Percentiles rank a stretch among this genome's conserved stretches.
phyloP scores from a whole-genome alignment of 768 basidiomycete species.

The Tricholoma sp. region DNA sequence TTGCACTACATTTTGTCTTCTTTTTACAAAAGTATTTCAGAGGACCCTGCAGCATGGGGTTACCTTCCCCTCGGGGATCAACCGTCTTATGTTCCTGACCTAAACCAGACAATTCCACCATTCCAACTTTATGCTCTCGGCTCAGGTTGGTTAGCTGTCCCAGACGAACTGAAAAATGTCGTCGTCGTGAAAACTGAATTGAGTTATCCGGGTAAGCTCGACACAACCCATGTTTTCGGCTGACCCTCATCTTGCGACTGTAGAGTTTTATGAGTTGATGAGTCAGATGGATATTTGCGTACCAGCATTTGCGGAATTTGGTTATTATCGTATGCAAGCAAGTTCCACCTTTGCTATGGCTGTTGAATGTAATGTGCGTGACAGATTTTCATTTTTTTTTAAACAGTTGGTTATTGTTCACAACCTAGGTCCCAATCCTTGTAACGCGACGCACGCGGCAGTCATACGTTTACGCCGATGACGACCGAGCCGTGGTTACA shows the following conservation, averaged over 20 bases:
- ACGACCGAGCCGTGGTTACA: slow-evolving; percentile 30
- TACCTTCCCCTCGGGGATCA: slow-evolving; percentile 25
- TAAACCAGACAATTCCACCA: slow-evolving; percentile 22
- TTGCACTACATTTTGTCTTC: background rate
- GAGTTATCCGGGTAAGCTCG: slow-evolving; percentile 22
- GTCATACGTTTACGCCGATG: slow-evolving; percentile 34
- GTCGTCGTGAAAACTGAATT: slow-evolving; percentile 29
- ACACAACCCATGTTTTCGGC: background rate
- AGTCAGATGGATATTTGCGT: slow-evolving; percentile 35
- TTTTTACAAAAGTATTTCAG: slow-evolving; percentile 12
- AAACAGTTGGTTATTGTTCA: background rate
- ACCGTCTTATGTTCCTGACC: slow-evolving; percentile 17
- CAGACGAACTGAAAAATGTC: slow-evolving; percentile 32
- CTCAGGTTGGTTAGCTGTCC: slow-evolving; percentile 28
- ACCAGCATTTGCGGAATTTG: slow-evolving; percentile 32
- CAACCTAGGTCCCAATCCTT: slow-evolving; percentile 32
- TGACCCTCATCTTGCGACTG: background rate
- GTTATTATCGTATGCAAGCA: slow-evolving; percentile 33
- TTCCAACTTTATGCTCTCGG: slow-evolving; percentile 31
- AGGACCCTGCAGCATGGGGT: slow-evolving; percentile 31
- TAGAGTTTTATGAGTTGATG: slow-evolving; percentile 33
- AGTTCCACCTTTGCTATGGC: slow-evolving; percentile 38
- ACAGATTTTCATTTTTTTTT: background rate
- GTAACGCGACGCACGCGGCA: slow-evolving; percentile 33
- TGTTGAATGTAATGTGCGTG: slow-evolving; percentile 31